Conservation (phyloP, 352 stramenopile genomes). For the Phytophthora rubi region DNA sequence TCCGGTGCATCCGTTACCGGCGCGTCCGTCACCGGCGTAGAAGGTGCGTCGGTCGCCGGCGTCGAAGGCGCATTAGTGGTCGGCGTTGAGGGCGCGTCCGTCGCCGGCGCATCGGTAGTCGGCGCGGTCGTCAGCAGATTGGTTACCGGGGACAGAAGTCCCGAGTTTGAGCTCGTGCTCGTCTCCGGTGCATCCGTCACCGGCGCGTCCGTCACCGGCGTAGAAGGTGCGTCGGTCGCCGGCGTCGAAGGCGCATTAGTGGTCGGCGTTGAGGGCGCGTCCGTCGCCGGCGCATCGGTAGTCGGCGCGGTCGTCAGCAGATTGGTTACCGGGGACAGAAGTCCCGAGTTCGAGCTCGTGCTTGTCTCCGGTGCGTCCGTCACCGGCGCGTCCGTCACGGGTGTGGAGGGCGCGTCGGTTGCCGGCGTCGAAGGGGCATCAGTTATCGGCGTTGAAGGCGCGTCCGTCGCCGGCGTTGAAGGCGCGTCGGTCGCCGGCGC, state of each 20-base stretch:
- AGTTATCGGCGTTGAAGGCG: not conserved
- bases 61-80: no score
- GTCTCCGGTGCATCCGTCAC: no score
- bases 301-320: slow-evolving; percentile 17
- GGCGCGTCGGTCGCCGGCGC: not conserved
- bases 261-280: not conserved
- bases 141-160: no score
- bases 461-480: not conserved
- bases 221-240: no score
- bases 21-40: no score
- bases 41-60: slow-evolving; percentile 5
- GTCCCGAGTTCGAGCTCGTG: not conserved
- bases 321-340: slow-evolving; percentile 16
- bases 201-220: no score
- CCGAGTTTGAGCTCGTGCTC: no score
- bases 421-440: slow-evolving; percentile 2
- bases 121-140: no score
- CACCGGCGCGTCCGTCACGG: not conserved
- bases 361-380: not conserved
- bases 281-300: not conserved
- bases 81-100: no score
- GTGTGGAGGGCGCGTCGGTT: slow-evolving; percentile 1
- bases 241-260: not conserved
- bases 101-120: no score
- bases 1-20: not conserved